Evolutionary conservation across 2,329 filamentous ascomycete genomes (phyloP).

Genomic region (Polychaeton citri): DNA sequence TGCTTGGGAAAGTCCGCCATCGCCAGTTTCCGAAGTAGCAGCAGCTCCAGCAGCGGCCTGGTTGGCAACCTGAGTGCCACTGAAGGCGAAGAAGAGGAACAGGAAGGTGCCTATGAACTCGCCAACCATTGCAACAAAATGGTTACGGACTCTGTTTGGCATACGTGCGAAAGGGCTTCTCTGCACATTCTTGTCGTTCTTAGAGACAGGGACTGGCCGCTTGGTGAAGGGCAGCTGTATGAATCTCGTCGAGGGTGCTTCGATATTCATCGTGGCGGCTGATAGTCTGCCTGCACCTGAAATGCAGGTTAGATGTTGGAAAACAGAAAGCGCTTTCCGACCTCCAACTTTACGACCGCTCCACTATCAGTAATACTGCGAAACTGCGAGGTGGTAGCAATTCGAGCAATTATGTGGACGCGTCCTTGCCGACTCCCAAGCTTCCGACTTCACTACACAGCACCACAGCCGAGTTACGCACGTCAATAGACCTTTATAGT

Average conservation of each 20-base stretch:
- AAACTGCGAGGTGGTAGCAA: too few species aligned
- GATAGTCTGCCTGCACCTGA: too few species aligned
- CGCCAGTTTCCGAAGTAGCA: slow-evolving; percentile 1
- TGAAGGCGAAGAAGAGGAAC: slow-evolving; percentile 30
- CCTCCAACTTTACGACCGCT: too few species aligned
- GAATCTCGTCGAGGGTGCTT: slow-evolving; percentile 21
- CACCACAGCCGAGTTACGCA: too few species aligned
- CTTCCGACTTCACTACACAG: too few species aligned
- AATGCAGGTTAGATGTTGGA: too few species aligned
- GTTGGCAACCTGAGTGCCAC: slow-evolving; percentile 28
- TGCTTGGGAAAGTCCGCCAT: slow-evolving; percentile 13
- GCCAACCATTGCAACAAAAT: slow-evolving; percentile 33
- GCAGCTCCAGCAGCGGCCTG: slow-evolving; percentile 14
- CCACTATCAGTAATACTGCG: too few species aligned
- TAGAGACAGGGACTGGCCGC: slow-evolving; percentile 14
- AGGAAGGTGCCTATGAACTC: slow-evolving; percentile 34
- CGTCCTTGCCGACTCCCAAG: too few species aligned
- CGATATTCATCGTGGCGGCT: slow-evolving; percentile 29
- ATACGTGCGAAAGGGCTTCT: slow-evolving; percentile 22
- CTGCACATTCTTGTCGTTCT: slow-evolving; percentile 3
- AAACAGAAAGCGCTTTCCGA: too few species aligned
- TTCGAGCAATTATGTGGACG: too few species aligned
- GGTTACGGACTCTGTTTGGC: slow-evolving; percentile 28
- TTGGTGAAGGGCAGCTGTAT: slow-evolving; percentile 27
- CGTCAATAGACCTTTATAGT: too few species aligned